Percentiles rank a stretch among this genome's conserved stretches.
Conservation (phyloP, 805 yeast genomes). For the Candida endomychidarum region DNA sequence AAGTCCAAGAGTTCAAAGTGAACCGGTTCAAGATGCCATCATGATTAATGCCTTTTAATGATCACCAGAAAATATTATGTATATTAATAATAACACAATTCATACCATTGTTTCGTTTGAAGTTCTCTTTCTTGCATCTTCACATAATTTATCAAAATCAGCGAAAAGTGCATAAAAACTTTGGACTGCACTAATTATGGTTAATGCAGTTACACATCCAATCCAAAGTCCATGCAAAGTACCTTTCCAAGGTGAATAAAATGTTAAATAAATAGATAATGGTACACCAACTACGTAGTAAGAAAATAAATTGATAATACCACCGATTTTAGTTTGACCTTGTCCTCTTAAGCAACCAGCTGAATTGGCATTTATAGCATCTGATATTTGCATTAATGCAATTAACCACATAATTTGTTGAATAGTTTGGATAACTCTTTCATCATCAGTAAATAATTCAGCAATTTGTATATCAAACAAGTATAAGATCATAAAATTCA, state of each 20-base stretch:
- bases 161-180: slow-evolving; percentile 35
- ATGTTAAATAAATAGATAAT: slow-evolving; percentile 53
- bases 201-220: slow-evolving; percentile 54
- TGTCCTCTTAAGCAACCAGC: slow-evolving; percentile 81
- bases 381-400: slow-evolving; percentile 69
- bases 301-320: slow-evolving; percentile 53
- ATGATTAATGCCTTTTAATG: slow-evolving; percentile 40
- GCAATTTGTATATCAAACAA: slow-evolving; percentile 36
- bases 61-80: too few relatives aligned
- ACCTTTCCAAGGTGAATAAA: slow-evolving; percentile 45
- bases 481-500: slow-evolving; percentile 33
- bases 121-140: slow-evolving; percentile 39
- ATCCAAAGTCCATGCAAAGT: slow-evolving; percentile 65
- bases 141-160: slow-evolving; percentile 37
- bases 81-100: neutral
- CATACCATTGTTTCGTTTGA: slow-evolving; percentile 13
- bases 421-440: slow-evolving; percentile 52
- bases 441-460: slow-evolving; percentile 57
- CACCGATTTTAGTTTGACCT: slow-evolving; percentile 68
- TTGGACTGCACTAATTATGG: slow-evolving; percentile 49
- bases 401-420: slow-evolving; percentile 57
- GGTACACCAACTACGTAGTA: slow-evolving; percentile 68
- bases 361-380: slow-evolving; percentile 66
- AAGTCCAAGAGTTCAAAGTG: slow-evolving; percentile 51
- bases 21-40: slow-evolving; percentile 30